phyloP scores from a whole-genome alignment of 371 early-diverging fungal species.

The Mortierella sp. region DNA sequence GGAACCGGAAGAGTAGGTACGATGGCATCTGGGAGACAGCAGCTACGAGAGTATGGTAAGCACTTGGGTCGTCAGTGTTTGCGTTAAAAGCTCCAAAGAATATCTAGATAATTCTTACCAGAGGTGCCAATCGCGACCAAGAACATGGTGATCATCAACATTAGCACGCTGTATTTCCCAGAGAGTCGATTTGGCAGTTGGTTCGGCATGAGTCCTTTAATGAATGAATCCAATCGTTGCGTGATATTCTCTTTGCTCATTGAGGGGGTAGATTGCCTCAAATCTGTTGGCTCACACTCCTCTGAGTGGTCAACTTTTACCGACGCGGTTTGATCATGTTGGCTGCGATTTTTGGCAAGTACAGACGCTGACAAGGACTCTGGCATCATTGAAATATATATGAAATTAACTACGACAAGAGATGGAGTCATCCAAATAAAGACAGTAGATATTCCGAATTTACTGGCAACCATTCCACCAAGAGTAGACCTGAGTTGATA shows the following conservation, averaged over 20 bases:
- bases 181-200: constrained; percentile 26
- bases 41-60: background rate
- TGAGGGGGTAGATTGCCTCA: too few relatives aligned
- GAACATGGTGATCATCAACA: constrained; percentile 15
- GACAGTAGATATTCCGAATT: constrained; percentile 13
- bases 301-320: constrained; percentile 5
- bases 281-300: background rate
- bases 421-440: constrained; percentile 23
- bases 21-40: constrained; percentile 9
- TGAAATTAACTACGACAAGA: background rate
- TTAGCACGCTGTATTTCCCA: constrained; percentile 23
- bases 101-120: background rate
- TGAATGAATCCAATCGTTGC: background rate
- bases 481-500: background rate
- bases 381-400: constrained; percentile 24
- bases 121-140: constrained; percentile 15
- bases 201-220: constrained; percentile 10
- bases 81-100: background rate
- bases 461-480: constrained; percentile 16
- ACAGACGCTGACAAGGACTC: constrained; percentile 20
- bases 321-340: constrained; percentile 11
- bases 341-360: background rate
- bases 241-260: background rate
- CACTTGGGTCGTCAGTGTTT: background rate
- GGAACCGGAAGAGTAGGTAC: constrained; percentile 28